Evolutionary conservation across 192 early-diverging fungal genomes (phyloP).

Genomic region (Kappamyces sp.): DNA sequence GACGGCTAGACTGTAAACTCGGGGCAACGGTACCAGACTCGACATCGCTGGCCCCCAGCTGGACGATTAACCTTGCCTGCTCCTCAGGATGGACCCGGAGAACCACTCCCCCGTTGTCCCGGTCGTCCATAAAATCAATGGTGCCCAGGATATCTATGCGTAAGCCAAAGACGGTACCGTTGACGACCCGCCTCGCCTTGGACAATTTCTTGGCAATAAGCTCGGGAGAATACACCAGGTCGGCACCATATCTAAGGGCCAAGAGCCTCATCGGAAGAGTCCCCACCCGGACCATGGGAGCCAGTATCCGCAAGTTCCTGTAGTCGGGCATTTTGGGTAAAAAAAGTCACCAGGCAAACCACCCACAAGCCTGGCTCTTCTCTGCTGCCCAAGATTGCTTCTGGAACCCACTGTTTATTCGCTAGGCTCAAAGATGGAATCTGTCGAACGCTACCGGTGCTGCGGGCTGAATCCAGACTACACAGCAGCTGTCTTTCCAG

Average conservation of each 20-base stretch:
- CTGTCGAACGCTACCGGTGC: too few species aligned
- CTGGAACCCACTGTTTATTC: too few species aligned
- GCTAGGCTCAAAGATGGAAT: too few species aligned
- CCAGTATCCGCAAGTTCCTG: constrained; percentile 65
- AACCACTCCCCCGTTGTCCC: constrained; percentile 50
- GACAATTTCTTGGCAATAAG: constrained; percentile 82
- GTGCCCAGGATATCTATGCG: constrained; percentile 50
- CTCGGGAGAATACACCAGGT: constrained; percentile 63
- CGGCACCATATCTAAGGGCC: constrained; percentile 84
- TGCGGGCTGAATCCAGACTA: too few species aligned
- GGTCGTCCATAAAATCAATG: constrained; percentile 60
- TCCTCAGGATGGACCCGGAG: constrained; percentile 77
- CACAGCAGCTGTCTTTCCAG: too few species aligned
- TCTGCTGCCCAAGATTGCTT: too few species aligned
- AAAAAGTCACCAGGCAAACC: neutral
- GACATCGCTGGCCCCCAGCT: constrained; percentile 86
- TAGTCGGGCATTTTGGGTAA: constrained; percentile 26
- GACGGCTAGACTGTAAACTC: constrained; percentile 56
- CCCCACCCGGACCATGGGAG: constrained; percentile 95
- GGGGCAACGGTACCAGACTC: constrained; percentile 84
- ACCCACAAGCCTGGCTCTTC: too few species aligned
- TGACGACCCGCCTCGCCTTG: constrained; percentile 63
- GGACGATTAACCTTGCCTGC: constrained; percentile 74
- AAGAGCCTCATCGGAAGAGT: constrained; percentile 83
- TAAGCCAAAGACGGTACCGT: constrained; percentile 42